A percentile compares a stretch with the other conserved stretches of the same genome.
Evolutionary conservation across 2,329 filamentous ascomycete genomes (phyloP).

Genomic region (Hymenoscyphus fructigenus): DNA sequence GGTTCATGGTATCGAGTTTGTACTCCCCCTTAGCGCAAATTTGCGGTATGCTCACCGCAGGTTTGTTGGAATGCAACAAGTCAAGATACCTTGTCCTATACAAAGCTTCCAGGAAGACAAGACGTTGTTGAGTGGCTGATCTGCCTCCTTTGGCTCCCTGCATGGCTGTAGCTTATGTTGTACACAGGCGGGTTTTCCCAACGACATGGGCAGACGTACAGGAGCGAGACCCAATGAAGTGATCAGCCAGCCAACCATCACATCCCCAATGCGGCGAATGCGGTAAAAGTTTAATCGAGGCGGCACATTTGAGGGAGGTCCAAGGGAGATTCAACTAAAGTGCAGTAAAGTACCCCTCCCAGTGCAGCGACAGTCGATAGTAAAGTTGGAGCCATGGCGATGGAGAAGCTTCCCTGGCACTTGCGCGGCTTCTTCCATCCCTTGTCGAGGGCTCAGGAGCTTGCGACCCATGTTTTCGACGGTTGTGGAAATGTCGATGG

Average conservation of each 20-base stretch:
- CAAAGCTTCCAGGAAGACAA: neutral
- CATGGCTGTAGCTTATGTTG: conserved; percentile 4
- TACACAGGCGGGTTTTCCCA: conserved; percentile 7
- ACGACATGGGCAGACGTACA: conserved; percentile 2
- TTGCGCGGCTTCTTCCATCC: conserved; percentile 6
- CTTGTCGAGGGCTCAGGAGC: neutral
- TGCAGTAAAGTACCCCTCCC: neutral
- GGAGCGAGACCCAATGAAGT: neutral
- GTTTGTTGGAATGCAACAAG: conserved; percentile 7
- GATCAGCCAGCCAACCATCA: neutral
- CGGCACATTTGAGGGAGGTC: neutral
- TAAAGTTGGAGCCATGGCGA: conserved; percentile 5
- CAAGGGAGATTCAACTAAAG: neutral
- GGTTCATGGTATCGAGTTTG: neutral
- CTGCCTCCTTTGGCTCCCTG: neutral
- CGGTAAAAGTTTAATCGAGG: conserved; percentile 6
- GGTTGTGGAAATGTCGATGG: neutral
- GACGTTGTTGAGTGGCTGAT: conserved; percentile 6
- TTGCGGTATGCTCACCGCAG: conserved; percentile 1
- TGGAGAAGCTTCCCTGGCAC: neutral
- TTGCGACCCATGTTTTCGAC: neutral
- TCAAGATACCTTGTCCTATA: conserved; percentile 4
- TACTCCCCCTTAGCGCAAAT: neutral
- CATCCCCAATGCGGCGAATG: conserved; percentile 2
- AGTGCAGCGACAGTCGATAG: neutral